phyloP scores from a whole-genome alignment of 768 basidiomycete genomes.

The Mycena indigotica region DNA sequence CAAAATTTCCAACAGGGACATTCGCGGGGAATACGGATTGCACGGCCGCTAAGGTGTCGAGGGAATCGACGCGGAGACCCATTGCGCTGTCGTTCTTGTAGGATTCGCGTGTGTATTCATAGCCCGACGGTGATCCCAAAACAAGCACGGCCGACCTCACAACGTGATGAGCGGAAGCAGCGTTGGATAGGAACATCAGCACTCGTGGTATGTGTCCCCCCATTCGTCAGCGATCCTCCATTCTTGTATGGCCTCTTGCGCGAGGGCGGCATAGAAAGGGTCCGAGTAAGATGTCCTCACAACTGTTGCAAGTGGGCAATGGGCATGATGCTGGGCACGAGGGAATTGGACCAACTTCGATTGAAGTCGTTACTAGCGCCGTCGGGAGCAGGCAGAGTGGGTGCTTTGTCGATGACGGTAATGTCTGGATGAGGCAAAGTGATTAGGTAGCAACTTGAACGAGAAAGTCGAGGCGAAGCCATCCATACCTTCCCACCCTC shows the following conservation, averaged over 20 bases:
- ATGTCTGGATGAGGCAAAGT: slow-evolving; percentile 44
- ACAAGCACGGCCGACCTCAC: slow-evolving; percentile 71
- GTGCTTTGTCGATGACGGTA: slow-evolving; percentile 75
- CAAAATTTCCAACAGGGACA: slow-evolving; percentile 40
- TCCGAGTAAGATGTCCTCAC: slow-evolving; percentile 77
- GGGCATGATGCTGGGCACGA: slow-evolving; percentile 1
- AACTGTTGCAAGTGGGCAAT: slow-evolving; percentile 57
- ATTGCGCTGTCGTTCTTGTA: slow-evolving; percentile 64
- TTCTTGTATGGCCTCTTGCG: slow-evolving; percentile 70
- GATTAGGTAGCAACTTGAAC: too few species aligned
- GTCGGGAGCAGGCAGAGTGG: slow-evolving; percentile 74
- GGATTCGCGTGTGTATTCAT: slow-evolving; percentile 52
- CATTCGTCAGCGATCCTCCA: slow-evolving; percentile 74
- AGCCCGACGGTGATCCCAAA: slow-evolving; percentile 40
- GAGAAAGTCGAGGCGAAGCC: neutral
- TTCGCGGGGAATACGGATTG: slow-evolving; percentile 50
- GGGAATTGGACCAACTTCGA: slow-evolving; percentile 36
- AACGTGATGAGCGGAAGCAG: neutral
- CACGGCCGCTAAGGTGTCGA: slow-evolving; percentile 43
- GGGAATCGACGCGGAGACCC: slow-evolving; percentile 51
- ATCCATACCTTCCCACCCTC: slow-evolving; percentile 52
- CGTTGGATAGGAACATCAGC: too few species aligned
- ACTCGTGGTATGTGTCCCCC: slow-evolving; percentile 86
- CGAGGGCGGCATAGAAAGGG: slow-evolving; percentile 66
- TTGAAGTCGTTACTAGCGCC: slow-evolving; percentile 68